Conservation (phyloP, 2,329 filamentous ascomycete species). For the Ophiostoma piceae region DNA sequence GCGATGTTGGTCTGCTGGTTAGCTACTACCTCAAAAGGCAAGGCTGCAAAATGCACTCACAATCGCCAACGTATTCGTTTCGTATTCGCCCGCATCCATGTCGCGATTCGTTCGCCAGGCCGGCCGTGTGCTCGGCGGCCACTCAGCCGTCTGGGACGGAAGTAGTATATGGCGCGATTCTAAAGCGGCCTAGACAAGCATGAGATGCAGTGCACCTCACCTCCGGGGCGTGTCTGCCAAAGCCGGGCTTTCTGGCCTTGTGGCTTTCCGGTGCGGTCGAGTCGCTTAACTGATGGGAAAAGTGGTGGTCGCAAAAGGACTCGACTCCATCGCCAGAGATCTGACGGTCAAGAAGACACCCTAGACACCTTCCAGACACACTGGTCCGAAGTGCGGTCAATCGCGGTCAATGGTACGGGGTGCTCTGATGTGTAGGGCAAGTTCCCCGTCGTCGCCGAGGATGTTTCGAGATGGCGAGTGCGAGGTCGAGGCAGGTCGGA, state of each 20-base stretch:
- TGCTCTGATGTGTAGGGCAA: neutral
- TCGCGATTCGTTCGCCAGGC: constrained; percentile 37
- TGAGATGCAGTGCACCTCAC: constrained; percentile 9
- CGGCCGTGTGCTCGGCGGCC: constrained; percentile 26
- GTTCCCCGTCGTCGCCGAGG: constrained; percentile 1
- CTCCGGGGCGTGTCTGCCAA: neutral
- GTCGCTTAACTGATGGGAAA: neutral
- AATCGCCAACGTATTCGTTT: constrained; percentile 56
- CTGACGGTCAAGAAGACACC: neutral
- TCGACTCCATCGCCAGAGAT: constrained; percentile 39
- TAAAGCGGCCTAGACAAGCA: constrained; percentile 18
- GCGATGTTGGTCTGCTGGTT: constrained; percentile 50
- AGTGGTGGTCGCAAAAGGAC: constrained; percentile 22
- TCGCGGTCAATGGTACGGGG: neutral
- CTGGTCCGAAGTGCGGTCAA: neutral
- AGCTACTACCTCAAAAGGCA: neutral
- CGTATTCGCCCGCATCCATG: constrained; percentile 60
- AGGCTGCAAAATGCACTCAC: constrained; percentile 37
- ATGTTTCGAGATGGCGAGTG: neutral
- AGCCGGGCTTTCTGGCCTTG: neutral
- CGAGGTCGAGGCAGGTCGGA: constrained; percentile 1
- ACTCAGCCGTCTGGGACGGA: constrained; percentile 22
- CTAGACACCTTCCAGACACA: neutral
- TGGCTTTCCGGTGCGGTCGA: neutral
- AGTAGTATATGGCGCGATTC: constrained; percentile 19